These are phyloP conservation scores for Wickerhamomyces tratensis DNA, from an alignment of 805 yeast genomes.

Conservation along the genomic window DNA sequence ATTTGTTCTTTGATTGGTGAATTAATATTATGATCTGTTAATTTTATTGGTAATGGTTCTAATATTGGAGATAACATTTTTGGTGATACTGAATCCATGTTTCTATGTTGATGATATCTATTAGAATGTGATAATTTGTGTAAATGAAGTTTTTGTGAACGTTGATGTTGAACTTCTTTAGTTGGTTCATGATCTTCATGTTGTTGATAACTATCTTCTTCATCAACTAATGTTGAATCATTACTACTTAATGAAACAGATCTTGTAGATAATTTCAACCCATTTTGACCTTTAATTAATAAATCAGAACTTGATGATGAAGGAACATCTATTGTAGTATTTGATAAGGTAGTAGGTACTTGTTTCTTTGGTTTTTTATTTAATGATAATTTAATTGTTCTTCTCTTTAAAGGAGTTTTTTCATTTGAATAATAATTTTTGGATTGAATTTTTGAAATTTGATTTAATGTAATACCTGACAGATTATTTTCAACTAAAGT, in stretches of 20 bases:
- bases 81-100: background rate
- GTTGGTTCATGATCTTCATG: background rate
- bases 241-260: conserved; percentile 8
- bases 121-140: background rate
- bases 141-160: background rate
- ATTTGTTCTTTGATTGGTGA: background rate
- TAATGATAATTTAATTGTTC: conserved; percentile 9
- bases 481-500: conserved; percentile 3
- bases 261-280: background rate
- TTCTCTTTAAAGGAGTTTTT: conserved; percentile 12
- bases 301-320: too few relatives aligned
- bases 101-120: background rate
- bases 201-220: background rate
- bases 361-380: too few relatives aligned
- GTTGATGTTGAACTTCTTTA: background rate
- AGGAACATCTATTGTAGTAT: too few relatives aligned
- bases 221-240: conserved; percentile 13
- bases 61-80: background rate
- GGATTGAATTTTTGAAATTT: conserved; percentile 16
- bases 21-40: background rate
- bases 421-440: conserved; percentile 14
- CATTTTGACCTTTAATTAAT: background rate
- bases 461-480: conserved; percentile 11
- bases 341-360: too few relatives aligned
- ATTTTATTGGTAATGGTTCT: background rate